Percentiles rank a stretch among this genome's conserved stretches.
These are phyloP conservation scores for Fagopyrum homotropicum DNA, from an alignment of 148 eudicot species.

Conservation along the genomic window DNA sequence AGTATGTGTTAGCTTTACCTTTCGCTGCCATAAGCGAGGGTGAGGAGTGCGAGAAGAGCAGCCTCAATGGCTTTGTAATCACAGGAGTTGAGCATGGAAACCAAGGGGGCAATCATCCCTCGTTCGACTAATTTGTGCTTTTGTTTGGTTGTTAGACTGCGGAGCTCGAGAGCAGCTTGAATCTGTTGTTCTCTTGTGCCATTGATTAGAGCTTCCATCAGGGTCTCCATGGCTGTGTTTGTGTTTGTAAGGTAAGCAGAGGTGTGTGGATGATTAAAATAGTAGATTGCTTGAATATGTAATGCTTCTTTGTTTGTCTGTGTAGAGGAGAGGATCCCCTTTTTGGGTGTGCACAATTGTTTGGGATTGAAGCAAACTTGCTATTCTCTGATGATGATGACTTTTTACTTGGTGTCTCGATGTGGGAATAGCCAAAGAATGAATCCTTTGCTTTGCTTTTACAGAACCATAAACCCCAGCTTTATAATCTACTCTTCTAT, in stretches of 20 bases:
- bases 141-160: constrained; percentile 38
- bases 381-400: constrained; percentile 27
- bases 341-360: constrained; percentile 26
- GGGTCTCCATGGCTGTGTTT: constrained; percentile 26
- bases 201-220: constrained; percentile 40
- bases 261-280: constrained; percentile 9
- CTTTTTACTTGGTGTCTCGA: constrained; percentile 14
- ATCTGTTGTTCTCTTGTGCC: constrained; percentile 32
- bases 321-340: constrained; percentile 11
- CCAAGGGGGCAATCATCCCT: constrained; percentile 40
- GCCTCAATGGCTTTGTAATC: constrained; percentile 54
- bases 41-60: constrained; percentile 61
- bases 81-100: constrained; percentile 36
- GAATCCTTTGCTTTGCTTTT: constrained; percentile 48
- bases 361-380: constrained; percentile 56
- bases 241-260: constrained; percentile 13
- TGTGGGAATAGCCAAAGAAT: constrained; percentile 24
- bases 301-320: constrained; percentile 6
- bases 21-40: constrained; percentile 70
- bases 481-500: not conserved
- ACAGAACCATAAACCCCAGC: constrained; percentile 23
- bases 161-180: constrained; percentile 36
- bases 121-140: constrained; percentile 45
- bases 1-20: constrained; percentile 28
- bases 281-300: constrained; percentile 36